phyloP scores from a whole-genome alignment of 2,329 filamentous ascomycete genomes.

The Ascosphaera aggregata region DNA sequence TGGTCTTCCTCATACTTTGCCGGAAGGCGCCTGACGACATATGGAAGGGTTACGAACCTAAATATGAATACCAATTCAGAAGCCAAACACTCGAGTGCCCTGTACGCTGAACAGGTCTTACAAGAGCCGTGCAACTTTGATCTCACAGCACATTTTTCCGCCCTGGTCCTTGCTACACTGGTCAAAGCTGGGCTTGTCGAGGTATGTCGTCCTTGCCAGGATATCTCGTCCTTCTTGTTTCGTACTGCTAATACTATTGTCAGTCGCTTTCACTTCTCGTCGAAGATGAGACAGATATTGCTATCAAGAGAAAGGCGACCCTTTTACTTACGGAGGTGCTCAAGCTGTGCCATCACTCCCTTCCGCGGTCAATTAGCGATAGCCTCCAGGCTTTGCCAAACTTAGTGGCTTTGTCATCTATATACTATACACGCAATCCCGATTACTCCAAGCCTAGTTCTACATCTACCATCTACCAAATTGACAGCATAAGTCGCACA shows the following conservation, averaged over 20 bases:
- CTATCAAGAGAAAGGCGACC: conserved; percentile 66
- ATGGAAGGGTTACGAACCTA: conserved; percentile 80
- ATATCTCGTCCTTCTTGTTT: not conserved
- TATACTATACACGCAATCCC: not conserved
- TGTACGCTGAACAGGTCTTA: conserved; percentile 44
- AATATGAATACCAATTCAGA: conserved; percentile 41
- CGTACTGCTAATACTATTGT: conserved; percentile 7
- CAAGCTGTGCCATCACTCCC: conserved; percentile 63
- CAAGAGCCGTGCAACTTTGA: conserved; percentile 24
- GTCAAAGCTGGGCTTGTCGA: conserved; percentile 54
- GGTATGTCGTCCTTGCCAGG: conserved; percentile 9
- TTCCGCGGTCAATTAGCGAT: conserved; percentile 63
- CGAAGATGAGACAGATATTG: conserved; percentile 24
- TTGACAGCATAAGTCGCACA: conserved; percentile 89
- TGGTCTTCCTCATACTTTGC: conserved; percentile 95
- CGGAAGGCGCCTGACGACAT: conserved; percentile 77
- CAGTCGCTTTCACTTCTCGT: conserved; percentile 26
- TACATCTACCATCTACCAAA: conserved; percentile 85
- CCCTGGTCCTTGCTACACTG: conserved; percentile 64
- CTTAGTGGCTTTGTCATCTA: conserved; percentile 30
- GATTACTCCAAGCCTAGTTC: conserved; percentile 31
- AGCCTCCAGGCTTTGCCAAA: conserved; percentile 74
- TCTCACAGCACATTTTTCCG: conserved; percentile 83
- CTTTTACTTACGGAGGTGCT: conserved; percentile 77
- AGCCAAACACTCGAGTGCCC: conserved; percentile 24